Evolutionary conservation across 805 yeast genomes (phyloP), one percentile per base, ranked within the genome.

Genomic region (Candida parachauliodes): DNA sequence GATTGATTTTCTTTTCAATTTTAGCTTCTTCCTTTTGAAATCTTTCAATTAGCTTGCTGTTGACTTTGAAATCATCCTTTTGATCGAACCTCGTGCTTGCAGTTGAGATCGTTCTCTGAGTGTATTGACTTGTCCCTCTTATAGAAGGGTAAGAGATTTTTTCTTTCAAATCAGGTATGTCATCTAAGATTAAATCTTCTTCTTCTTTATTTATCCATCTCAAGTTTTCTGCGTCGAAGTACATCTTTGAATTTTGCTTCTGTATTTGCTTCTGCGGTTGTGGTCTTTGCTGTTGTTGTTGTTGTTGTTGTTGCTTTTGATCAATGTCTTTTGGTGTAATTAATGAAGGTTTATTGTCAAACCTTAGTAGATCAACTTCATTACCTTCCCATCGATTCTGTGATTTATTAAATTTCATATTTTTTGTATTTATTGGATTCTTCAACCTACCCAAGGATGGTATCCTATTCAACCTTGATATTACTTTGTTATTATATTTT

Each of bases 321-420:
- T 40, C 43, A 6, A 39, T 36, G 12, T 62, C 65, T 17, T 46
- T 49, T 22, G 46, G 34, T 23, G 67, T 57, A 25, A 70, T 69
- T 34, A 70, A 54, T 9, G 61, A 54, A 1, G 76, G 74, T 37
- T 60, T 64, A 32, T 37, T 53, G 27, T 80, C 82, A 51, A 81
- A 81, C 28, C 69, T 62, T 23, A 65, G 47, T 33, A 78, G 54
- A 16, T 78, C 84, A 21, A 66, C 70, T 27, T 81, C 83, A 48
- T 81, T 80, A 3, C 86, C 86, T 47, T 76, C 81, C 88, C 87
- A 81, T 31, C 62, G 60, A 46, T 65, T 64, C 33, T 68, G 61
- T 11, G 56, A 55, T 1, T 80, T 71, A 45, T 81, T 79, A 49
- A 66, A 81, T 32, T 61, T 64, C 80, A 81, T 78, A 19, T 28